Base-by-base conservation (phyloP, 495 filamentous ascomycete species). In the Xylona heveae region DNA sequence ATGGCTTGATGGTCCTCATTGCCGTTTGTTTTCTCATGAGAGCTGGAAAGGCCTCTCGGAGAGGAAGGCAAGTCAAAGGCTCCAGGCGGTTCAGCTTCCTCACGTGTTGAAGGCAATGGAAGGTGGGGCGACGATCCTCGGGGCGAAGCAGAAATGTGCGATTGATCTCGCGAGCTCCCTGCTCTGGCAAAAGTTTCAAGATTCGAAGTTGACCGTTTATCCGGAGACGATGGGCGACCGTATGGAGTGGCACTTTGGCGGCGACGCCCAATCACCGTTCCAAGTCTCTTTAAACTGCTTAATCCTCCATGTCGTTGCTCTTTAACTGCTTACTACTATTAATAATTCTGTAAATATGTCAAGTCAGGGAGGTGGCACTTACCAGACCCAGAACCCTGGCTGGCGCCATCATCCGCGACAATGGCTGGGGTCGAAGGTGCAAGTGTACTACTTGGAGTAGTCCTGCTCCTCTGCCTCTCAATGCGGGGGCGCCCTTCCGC, bases 211-310 rank as follows among this genome's bases (percentile, higher is more conserved):
- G 41, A 41, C 32, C 48, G 42, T 41, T 66, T 68, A 5, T 68
- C 63, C 27, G 59, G 43, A 12, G 59, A 57, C 33, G 52, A 48
- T 60, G 36, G 32, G 45, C 42, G 31, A 45, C 15, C 36, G 49
- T 46, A 14, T 29, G 61, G 43, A 19, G 47, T 56, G 22, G 68
- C 50, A 43, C 64, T 69, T 44, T 69, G 63, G 21, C 64, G 59
- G 38, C 74, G 56, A 8, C 74, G 57, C 26, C 70, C 70, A 43
- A 85, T 67, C 48, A 85, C 78, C n/a, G 78, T 85, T 5, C 78
- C 78, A 24, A 85, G 61, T 33, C 76, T 65, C 42, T 71, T 71
- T 8, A 80, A 55, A 3, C 64, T 53, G 13, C 59, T 53, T 16
- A 61, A 59, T 35, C 31, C 57, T 51, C 44, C 60, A 16, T n/a